A percentile compares a stretch with the other conserved stretches of the same genome.
These are phyloP conservation scores for Globisporangium nunn DNA, from an alignment of 352 stramenopile genomes.

Conservation along the genomic window DNA sequence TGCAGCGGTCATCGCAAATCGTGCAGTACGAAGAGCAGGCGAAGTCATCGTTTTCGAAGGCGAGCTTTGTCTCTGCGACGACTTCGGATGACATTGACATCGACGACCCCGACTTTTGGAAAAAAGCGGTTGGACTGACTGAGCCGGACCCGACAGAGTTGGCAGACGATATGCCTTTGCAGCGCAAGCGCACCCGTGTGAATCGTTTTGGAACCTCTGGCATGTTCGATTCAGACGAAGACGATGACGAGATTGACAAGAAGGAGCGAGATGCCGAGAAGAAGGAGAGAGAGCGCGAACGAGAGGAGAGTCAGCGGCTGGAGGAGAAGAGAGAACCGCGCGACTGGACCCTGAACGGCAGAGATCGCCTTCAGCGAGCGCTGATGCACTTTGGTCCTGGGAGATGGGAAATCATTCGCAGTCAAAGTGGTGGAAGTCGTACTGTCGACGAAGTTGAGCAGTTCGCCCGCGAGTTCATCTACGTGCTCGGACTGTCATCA, in stretches of 20 bases:
- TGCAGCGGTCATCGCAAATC: constrained; percentile 85
- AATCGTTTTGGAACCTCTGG: constrained; percentile 62
- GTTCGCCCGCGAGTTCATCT: constrained; percentile 85
- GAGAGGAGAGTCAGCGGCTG: constrained; percentile 37
- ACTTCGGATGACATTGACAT: constrained; percentile 94
- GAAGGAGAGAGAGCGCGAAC: constrained; percentile 32
- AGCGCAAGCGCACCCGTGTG: constrained; percentile 83
- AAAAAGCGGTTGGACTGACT: constrained; percentile 92
- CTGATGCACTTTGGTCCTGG: constrained; percentile 87
- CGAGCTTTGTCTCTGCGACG: constrained; percentile 87
- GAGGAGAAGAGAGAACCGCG: constrained; percentile 66
- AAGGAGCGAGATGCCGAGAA: constrained; percentile 30
- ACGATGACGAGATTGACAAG: constrained; percentile 45
- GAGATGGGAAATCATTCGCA: constrained; percentile 85
- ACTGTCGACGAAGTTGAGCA: constrained; percentile 75
- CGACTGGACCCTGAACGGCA: constrained; percentile 84
- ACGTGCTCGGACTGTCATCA: constrained; percentile 74
- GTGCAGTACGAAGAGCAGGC: constrained; percentile 83
- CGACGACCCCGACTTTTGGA: constrained; percentile 99
- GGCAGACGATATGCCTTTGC: constrained; percentile 57
- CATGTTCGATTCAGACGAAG: constrained; percentile 53
- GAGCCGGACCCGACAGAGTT: constrained; percentile 62
- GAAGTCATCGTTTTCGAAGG: constrained; percentile 88
- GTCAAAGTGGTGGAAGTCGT: constrained; percentile 80
- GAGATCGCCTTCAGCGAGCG: constrained; percentile 75